phyloP scores from a whole-genome alignment of 2,329 filamentous ascomycete species.

The Talaromyces sp. region DNA sequence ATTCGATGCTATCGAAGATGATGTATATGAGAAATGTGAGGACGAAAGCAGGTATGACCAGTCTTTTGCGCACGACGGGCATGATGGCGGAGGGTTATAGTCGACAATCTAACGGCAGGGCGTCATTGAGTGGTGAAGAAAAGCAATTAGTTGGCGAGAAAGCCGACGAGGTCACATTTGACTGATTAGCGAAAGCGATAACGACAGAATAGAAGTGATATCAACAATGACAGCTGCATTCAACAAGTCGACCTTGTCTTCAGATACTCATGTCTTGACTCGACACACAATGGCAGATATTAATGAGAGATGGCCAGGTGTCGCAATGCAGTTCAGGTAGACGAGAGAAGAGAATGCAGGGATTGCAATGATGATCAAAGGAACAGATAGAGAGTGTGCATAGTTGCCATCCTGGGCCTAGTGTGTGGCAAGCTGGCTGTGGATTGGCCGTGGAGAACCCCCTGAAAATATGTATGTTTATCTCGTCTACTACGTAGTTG shows the following conservation, averaged over 20 bases:
- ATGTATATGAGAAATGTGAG: slow-evolving; percentile 26
- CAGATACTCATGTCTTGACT: no score
- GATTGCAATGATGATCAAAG: neutral
- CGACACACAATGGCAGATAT: neutral
- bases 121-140: neutral
- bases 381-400: neutral
- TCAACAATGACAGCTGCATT: neutral
- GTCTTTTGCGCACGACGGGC: slow-evolving; percentile 24
- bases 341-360: neutral
- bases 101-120: neutral
- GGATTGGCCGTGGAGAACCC: neutral
- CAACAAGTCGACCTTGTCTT: neutral
- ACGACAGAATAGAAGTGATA: neutral
- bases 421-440: neutral
- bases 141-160: neutral
- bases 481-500: no score
- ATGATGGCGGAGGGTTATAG: neutral
- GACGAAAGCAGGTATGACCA: slow-evolving; percentile 26
- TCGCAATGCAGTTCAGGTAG: neutral
- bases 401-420: neutral
- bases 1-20: slow-evolving; percentile 8
- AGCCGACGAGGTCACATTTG: neutral
- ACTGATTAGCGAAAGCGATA: neutral
- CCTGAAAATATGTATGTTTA: neutral
- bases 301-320: neutral